These are phyloP conservation scores for Podospora tetraspora DNA, from an alignment of 495 filamentous ascomycete species.

Conservation along the genomic window DNA sequence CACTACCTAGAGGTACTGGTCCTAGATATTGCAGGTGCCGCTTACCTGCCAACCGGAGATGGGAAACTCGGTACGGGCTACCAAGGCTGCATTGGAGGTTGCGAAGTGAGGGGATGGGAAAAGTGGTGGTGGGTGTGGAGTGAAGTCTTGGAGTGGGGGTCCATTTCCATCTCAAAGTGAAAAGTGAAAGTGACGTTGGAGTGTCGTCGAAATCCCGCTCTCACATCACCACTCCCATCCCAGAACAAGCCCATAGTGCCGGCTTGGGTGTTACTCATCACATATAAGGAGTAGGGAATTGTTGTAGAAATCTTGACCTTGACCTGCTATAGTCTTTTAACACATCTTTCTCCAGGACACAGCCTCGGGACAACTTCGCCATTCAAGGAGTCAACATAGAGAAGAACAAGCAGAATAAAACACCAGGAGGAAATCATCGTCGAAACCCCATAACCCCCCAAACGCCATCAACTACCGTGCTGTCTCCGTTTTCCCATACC, in stretches of 20 bases:
- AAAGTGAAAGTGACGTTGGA: neutral
- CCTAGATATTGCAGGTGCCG: neutral
- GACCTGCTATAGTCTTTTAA: neutral
- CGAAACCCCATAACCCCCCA: neutral
- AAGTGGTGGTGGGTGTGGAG: neutral
- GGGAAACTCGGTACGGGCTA: neutral
- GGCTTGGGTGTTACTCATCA: neutral
- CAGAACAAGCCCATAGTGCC: neutral
- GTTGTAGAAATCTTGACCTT: neutral
- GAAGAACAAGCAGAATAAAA: neutral
- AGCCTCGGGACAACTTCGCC: neutral
- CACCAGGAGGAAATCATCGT: neutral
- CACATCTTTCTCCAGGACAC: neutral
- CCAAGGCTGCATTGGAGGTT: neutral
- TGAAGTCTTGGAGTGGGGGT: neutral
- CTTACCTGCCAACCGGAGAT: neutral
- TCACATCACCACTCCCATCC: neutral
- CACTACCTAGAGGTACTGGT: neutral
- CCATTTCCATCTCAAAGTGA: neutral
- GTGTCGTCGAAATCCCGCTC: neutral
- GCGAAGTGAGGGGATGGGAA: neutral
- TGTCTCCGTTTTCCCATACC: neutral
- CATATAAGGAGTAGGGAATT: neutral
- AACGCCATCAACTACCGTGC: neutral
- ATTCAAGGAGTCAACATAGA: neutral